These are phyloP conservation scores for Ascomycota sp. DNA, from an alignment of 2,329 filamentous ascomycete species.

Conservation along the genomic window DNA sequence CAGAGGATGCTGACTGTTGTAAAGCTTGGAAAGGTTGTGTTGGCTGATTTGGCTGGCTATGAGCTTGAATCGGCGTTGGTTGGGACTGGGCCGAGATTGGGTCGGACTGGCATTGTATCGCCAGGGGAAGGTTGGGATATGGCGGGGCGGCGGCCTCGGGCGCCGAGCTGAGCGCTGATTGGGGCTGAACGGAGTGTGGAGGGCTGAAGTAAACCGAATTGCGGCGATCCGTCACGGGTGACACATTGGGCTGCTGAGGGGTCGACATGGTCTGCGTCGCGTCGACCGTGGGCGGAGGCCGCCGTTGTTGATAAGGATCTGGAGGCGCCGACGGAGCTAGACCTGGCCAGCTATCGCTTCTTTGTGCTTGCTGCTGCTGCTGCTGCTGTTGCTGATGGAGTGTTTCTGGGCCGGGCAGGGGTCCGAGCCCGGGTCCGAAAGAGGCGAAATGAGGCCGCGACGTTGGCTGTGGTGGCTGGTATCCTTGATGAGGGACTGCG, in stretches of 20 bases:
- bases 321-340: constrained; percentile 15
- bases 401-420: constrained; percentile 18
- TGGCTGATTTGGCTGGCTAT: constrained; percentile 7
- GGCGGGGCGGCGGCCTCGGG: constrained; percentile 24
- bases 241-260: constrained; percentile 9
- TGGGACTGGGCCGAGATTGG: constrained; percentile 16
- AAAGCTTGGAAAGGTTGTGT: constrained; percentile 12
- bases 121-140: constrained; percentile 29
- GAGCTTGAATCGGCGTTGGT: constrained; percentile 10
- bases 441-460: constrained; percentile 20
- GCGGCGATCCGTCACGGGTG: constrained; percentile 24
- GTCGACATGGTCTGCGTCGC: constrained; percentile 9
- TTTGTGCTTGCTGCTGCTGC: constrained; percentile 22
- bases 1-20: constrained; percentile 1
- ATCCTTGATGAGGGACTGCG: constrained; percentile 3
- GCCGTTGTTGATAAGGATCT: constrained; percentile 10
- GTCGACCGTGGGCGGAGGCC: constrained; percentile 3
- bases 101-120: constrained; percentile 20
- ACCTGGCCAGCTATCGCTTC: constrained; percentile 28
- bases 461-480: constrained; percentile 11
- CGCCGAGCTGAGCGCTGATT: constrained; percentile 16
- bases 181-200: constrained; percentile 11
- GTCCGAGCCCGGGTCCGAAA: constrained; percentile 19
- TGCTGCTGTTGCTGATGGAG: constrained; percentile 20
- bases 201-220: constrained; percentile 35